phyloP scores from a whole-genome alignment of 495 filamentous ascomycete species.

The Penicillium roqueforti region DNA sequence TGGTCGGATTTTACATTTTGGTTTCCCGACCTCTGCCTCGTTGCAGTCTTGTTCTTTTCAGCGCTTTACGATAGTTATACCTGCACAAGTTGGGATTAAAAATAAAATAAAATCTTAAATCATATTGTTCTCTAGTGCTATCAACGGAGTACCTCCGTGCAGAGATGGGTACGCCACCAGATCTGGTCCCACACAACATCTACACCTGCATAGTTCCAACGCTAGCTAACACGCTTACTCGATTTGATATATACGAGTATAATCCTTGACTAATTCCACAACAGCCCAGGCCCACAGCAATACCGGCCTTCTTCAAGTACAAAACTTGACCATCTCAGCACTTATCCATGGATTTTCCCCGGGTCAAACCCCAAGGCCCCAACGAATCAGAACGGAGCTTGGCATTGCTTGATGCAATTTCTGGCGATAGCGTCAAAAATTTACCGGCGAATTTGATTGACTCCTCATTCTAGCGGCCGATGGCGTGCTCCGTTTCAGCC shows the following conservation, averaged over 20 bases:
- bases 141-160: background rate
- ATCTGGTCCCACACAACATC: background rate
- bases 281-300: no score
- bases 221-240: no score
- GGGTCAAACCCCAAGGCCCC: background rate
- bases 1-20: background rate
- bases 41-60: conserved; percentile 2
- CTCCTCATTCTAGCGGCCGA: conserved; percentile 4
- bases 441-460: background rate
- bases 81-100: background rate
- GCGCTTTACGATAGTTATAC: conserved; percentile 8
- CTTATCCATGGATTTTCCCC: background rate
- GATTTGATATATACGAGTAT: background rate
- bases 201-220: no score
- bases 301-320: no score
- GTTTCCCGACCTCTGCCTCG: background rate
- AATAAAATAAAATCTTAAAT: background rate
- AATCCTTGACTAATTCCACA: no score
- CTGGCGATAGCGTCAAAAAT: conserved; percentile 3
- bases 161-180: background rate
- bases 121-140: background rate
- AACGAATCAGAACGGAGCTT: conserved; percentile 4
- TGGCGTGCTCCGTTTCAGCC: conserved; percentile 11
- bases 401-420: conserved; percentile 7
- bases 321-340: background rate